Evolutionary conservation across 148 eudicot species (phyloP), one percentile per base, ranked within the genome.

Genomic region (Rhododendron griersonianum): DNA sequence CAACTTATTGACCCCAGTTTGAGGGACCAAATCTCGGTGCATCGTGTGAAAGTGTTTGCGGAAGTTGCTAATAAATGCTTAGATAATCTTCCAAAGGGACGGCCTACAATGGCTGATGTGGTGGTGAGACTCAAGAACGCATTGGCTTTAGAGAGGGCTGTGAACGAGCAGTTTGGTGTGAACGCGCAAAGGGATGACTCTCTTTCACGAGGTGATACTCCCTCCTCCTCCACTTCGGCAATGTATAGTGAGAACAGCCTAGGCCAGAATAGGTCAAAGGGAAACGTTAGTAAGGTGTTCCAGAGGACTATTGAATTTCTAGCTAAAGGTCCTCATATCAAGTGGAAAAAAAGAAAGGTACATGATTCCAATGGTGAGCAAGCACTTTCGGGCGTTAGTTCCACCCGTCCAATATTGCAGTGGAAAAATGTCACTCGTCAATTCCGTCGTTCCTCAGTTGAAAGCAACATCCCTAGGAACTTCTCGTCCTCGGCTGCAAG

Each of bases 401-500:
- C 74, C 3, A 3, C 33, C 15, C 35, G 16, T 69, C 0, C 35
- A 69, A 28, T 3, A 69, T 69, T 69, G 35, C 35, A 69, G 74
- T 9, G 74, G 74, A 28, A 25, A 25, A 65, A 65, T 25, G 30
- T n/a, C 73, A 65, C 74, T 69, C 74, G 3, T 69, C 35, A 25
- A 25, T 25, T 69, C 35, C 74, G 16, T 69, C 35, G 35, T 11
- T 25, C 11, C 37, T 85, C 89, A 28, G 86, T 87, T 81, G 88
- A 80, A 86, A 91, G 91, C 88, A 85, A 88, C 47, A 81, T 84
- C 63, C 93, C 95, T 3, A 89, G 90, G 41, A 90, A 83, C 80
- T 94, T 94, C 86, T 89, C 63, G 21, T 95, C 90, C 82, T 91
- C 93, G 30, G 90, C 79, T 21, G 85, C 89, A 5, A 89, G 95